Base-by-base conservation (phyloP, 2,329 filamentous ascomycete species). In the Pestalotiopsis sp. region DNA sequence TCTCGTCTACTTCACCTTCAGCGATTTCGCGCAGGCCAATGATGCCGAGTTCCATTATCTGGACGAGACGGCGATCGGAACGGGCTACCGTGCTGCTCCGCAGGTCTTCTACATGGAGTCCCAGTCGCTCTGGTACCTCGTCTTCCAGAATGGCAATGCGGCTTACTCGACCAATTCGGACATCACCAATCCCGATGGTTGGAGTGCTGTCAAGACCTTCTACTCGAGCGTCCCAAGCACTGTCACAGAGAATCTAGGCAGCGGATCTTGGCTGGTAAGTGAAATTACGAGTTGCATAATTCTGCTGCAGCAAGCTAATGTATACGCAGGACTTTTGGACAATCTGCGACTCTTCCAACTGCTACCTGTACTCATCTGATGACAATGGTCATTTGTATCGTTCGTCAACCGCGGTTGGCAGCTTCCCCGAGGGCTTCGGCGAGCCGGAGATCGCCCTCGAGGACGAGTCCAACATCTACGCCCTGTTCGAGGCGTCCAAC, bases 201-300 rank as follows among this genome's bases (percentile, higher is more conserved):
- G 81, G 81, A 80, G 73, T 4, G 79, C 78, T 0, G 78, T 78
- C 1, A 72, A 76, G 65, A 76, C 71, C 14, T 82, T 83, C 71
- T 83, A 79, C 69, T 73, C 68, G 59, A 73, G 73, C 38, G 77
- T 72, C 9, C 80, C 81, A 0, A 66, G 68, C 9, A 77, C 77
- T 56, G 79, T 82, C 66, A 69, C 71, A 2, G 61, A 77, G 5
- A 78, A 79, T 60, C 75, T 81, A 12, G 75, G 75, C n/a, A 67
- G 70, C 6, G 80, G 80, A 7, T 80, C 80, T 71, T 83, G 81
- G 80, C 80, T 82, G 13, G 81, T 82, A 71, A 82, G 82, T 80
- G 82, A 80, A 80, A 77, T 81, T 14, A 12, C 4, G 5, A n/a
- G 17, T 7, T 7, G 7, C 17, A 13, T 4, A 14, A 20, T 36